These are phyloP conservation scores for Fusarium sp. DNA, from an alignment of 2,329 filamentous ascomycete species.

Conservation along the genomic window DNA sequence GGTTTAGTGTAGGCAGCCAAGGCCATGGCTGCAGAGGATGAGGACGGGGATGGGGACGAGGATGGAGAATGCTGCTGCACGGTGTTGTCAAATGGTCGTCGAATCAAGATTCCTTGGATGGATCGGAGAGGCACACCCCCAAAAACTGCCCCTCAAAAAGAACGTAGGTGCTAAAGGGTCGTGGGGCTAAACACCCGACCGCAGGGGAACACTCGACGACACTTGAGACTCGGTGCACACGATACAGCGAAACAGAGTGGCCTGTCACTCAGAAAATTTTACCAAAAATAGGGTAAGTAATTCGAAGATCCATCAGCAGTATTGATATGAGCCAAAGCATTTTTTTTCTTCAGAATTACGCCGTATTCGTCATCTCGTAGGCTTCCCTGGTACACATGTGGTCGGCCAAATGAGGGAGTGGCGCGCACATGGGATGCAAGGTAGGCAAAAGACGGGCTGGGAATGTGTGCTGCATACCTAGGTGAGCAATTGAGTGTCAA, in stretches of 20 bases:
- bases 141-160: constrained; percentile 35
- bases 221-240: constrained; percentile 18
- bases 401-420: constrained; percentile 19
- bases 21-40: constrained; percentile 29
- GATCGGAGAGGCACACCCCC: constrained; percentile 35
- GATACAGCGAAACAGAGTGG: background rate
- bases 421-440: constrained; percentile 19
- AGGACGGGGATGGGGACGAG: background rate
- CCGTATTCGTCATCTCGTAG: background rate
- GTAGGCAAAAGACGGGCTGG: background rate
- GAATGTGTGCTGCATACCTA: constrained; percentile 1
- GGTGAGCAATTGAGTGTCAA: background rate
- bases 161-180: constrained; percentile 29
- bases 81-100: constrained; percentile 42
- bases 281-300: background rate
- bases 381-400: constrained; percentile 7
- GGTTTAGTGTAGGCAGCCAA: constrained; percentile 10
- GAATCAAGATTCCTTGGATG: constrained; percentile 43
- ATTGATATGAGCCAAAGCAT: background rate
- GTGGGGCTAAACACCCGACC: constrained; percentile 35
- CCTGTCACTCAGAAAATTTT: background rate
- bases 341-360: background rate
- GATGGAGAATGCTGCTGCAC: constrained; percentile 16
- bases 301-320: background rate
- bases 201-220: constrained; percentile 24